A percentile compares a stretch with the other conserved stretches of the same genome.
Conservation (phyloP, 805 yeast genomes). For the Citeromyces matritensis region DNA sequence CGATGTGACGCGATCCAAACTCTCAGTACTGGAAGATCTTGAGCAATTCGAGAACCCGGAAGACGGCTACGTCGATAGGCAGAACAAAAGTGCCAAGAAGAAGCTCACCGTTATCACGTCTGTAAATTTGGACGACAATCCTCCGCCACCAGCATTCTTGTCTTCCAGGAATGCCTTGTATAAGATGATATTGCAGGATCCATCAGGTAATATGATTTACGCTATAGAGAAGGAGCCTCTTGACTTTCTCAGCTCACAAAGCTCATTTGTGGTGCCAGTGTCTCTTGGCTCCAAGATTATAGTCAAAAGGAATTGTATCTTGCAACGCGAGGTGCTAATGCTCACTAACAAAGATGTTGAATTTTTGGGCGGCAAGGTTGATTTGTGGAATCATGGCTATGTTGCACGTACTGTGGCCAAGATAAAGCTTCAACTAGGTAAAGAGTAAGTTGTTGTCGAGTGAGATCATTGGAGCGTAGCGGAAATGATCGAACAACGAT, state of each 20-base stretch:
- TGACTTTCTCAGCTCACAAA: too few relatives aligned
- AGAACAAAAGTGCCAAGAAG: slow-evolving; percentile 12
- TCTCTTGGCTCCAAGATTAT: slow-evolving; percentile 1
- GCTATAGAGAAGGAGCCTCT: slow-evolving; percentile 35
- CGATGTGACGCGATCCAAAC: slow-evolving; percentile 34
- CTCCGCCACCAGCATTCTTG: slow-evolving; percentile 3
- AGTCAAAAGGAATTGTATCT: not conserved
- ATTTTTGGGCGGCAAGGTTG: slow-evolving; percentile 22
- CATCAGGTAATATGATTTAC: slow-evolving; percentile 29
- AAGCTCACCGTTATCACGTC: slow-evolving; percentile 22
- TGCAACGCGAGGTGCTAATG: slow-evolving; percentile 10
- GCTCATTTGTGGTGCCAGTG: not conserved
- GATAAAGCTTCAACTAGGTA: not conserved
- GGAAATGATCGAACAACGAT: slow-evolving; percentile 1
- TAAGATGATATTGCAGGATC: slow-evolving; percentile 45
- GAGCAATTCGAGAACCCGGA: slow-evolving; percentile 36
- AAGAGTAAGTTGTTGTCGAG: slow-evolving; percentile 2
- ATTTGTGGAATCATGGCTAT: slow-evolving; percentile 18
- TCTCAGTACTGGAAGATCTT: slow-evolving; percentile 42
- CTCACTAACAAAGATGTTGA: slow-evolving; percentile 11
- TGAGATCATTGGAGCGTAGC: slow-evolving; percentile 1
- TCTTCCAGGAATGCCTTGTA: slow-evolving; percentile 14
- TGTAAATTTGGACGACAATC: slow-evolving; percentile 28
- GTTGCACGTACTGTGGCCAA: not conserved
- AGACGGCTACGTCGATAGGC: slow-evolving; percentile 43